Base-by-base conservation (phyloP, 2,329 filamentous ascomycete species). In the Aureobasidium musti region DNA sequence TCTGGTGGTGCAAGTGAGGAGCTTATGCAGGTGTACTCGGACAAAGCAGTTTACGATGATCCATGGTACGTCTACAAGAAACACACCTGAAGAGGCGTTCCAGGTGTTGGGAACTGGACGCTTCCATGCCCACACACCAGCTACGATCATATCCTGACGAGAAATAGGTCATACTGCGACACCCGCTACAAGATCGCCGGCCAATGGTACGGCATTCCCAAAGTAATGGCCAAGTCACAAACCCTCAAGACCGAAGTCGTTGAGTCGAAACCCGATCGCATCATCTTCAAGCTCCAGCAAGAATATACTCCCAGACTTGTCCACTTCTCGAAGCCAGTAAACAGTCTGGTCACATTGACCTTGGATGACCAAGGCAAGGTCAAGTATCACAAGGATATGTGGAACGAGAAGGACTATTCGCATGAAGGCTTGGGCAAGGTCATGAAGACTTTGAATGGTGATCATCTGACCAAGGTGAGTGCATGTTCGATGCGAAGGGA, bases 371-470 rank as follows among this genome's bases (percentile, higher is more conserved):
- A 74, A 64, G 75, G 74, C 1, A 81, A 78, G 67, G 79, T 82
- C 23, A 75, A 77, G 45, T 82, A 81, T 71, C 79, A 83, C 69
- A 82, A 82, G 71, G 80, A 83, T 68, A 79, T 80, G 79, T 82
- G 80, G 80, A 82, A 82, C 65, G 74, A 80, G 68, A 81, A 82
- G 69, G 80, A 82, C 66, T 82, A 82, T 70, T 78, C 74, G 37
- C 80, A 82, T 72, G 76, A 79, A 57, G 80, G 80, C 6, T 65
- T 82, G 19, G 81, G 80, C 2, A 82, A 79, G 71, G 66, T 81
- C 19, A 76, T 83, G 71, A 83, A 84, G 74, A 80, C 77, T 65
- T 65, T 83, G 67, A 83, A 84, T 72, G 82, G 82, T 10, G 78
- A 81, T 67, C 72, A 81, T 70, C 74, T 81, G 71, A 81, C 79